Evolutionary conservation across 495 filamentous ascomycete species (phyloP).

Genomic region (Xylaria bambusicola): DNA sequence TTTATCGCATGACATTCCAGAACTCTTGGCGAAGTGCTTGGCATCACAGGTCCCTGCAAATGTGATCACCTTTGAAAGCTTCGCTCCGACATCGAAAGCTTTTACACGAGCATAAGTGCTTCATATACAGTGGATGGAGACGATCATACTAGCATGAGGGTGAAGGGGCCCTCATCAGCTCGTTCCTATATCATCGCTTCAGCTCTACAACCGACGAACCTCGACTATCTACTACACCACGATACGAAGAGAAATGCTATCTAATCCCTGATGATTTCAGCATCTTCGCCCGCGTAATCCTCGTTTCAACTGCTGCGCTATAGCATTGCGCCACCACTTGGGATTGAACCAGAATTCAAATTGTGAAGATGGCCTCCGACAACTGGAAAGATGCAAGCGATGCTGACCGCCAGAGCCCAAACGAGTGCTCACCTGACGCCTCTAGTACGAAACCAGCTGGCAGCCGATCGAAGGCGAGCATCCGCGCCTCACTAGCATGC

Average conservation of each 20-base stretch:
- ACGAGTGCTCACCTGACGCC: constrained; percentile 27
- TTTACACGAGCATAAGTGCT: neutral
- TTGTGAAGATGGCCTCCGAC: constrained; percentile 5
- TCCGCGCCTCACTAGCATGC: constrained; percentile 54
- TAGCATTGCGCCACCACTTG: neutral
- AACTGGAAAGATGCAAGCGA: constrained; percentile 21
- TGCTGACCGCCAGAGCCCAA: constrained; percentile 24
- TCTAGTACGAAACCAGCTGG: constrained; percentile 24
- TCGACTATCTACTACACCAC: neutral
- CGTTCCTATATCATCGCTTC: constrained; percentile 12
- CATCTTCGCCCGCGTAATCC: neutral
- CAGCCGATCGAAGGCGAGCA: constrained; percentile 33
- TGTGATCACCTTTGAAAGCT: neutral
- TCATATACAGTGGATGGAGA: constrained; percentile 1
- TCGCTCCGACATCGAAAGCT: neutral
- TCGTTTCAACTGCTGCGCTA: neutral
- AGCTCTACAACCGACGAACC: constrained; percentile 11
- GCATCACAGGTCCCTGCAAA: neutral
- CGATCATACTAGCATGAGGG: constrained; percentile 9
- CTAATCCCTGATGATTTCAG: no score
- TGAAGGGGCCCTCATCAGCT: constrained; percentile 13
- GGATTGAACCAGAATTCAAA: neutral
- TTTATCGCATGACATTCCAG: neutral
- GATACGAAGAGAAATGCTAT: no score
- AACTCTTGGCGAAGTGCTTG: constrained; percentile 12